Evolutionary conservation across 495 filamentous ascomycete species (phyloP), one percentile per base, ranked within the genome.

Genomic region (Lepraria neglecta): DNA sequence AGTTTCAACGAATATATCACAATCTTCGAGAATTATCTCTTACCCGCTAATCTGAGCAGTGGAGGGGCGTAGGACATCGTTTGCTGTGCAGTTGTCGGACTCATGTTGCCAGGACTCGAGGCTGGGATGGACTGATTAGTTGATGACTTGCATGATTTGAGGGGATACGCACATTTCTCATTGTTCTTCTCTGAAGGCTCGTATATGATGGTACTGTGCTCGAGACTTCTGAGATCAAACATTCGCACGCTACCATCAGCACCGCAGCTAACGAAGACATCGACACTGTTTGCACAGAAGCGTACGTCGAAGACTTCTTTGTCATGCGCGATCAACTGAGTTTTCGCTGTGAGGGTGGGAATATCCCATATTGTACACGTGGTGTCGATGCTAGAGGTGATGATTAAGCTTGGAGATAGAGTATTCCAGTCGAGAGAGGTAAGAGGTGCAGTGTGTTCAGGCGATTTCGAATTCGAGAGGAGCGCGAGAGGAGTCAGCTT

Each of bases 281-380:
- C 95, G 40, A 94, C 87, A 67, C 89, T 95, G 67, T 95, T 91
- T 27, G 91, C 91, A 74, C 94, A 97, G 73, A 97, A 99, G 14
- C 94, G 85, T 40, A 99, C 94, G 71, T 99, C 94, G 67, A 95
- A 99, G 6, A 99, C 94, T 74, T 99, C 94, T 72, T 97, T 97
- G 74, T 99, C 94, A 68, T 99, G 94, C 28, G 94, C 94, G 73
- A 99, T 99, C 15, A 99, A 75, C 72, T 99, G 94, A 3, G 94
- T 99, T 74, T 99, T 99, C 15, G 94, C 94, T 1, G 94, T 99
- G 63, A 99, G 76, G 4, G 94, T 96, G 3, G 94, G 94, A 33
- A 99, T 99, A 68, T 99, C 94, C 94, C 94, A 99, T 60, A 99
- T 97, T n/a, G 94, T 99, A 75, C 94, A 99, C 1, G 94, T 99